These are phyloP conservation scores for Thielaviopsis ethacetica DNA, from an alignment of 2,329 filamentous ascomycete genomes.

Conservation along the genomic window DNA sequence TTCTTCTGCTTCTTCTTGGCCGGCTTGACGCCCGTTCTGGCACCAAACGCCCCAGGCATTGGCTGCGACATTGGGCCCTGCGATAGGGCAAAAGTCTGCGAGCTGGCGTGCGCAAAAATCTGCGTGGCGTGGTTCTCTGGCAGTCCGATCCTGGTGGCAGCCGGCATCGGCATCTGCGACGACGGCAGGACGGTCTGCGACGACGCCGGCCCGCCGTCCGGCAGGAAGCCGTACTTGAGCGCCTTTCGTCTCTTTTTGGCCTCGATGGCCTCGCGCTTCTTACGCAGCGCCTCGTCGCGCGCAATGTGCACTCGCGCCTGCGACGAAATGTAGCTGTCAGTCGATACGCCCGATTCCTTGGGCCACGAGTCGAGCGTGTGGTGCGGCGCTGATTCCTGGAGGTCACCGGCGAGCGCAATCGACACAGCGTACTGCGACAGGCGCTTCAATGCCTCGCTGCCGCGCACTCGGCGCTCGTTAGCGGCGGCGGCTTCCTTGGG, in stretches of 20 bases:
- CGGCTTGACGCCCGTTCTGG: constrained; percentile 15
- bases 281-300: constrained; percentile 5
- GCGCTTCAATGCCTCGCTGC: constrained; percentile 19
- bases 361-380: constrained; percentile 25
- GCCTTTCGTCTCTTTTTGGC: constrained; percentile 9
- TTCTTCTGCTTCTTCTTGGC: constrained; percentile 29
- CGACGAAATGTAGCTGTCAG: constrained; percentile 22
- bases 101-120: neutral
- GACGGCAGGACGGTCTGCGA: constrained; percentile 17
- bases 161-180: constrained; percentile 19
- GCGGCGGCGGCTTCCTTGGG: neutral
- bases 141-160: constrained; percentile 3
- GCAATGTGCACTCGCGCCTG: neutral
- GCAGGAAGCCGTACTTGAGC: constrained; percentile 5
- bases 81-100: constrained; percentile 2
- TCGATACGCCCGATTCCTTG: constrained; percentile 20
- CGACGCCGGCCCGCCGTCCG: constrained; percentile 9
- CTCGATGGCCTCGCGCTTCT: constrained; percentile 7
- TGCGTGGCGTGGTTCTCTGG: neutral
- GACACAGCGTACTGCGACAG: constrained; percentile 21
- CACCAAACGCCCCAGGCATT: constrained; percentile 29
- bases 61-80: constrained; percentile 29
- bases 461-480: neutral
- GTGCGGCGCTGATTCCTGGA: constrained; percentile 13
- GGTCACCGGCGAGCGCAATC: constrained; percentile 16